These are phyloP conservation scores for Pythium aphanidermatum DNA, from an alignment of 352 stramenopile species.

Conservation along the genomic window DNA sequence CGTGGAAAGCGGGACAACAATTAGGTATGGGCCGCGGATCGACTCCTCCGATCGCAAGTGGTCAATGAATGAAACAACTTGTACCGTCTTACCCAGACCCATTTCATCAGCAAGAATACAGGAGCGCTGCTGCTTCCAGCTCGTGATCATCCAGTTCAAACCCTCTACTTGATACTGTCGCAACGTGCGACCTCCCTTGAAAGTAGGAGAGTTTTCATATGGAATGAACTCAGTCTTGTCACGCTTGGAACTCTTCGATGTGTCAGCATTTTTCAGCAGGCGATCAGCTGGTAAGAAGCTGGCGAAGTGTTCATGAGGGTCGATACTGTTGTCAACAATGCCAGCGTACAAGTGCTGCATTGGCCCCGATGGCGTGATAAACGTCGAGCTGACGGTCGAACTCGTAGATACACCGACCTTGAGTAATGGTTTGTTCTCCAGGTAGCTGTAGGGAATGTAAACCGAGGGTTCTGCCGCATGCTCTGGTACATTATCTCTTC, in stretches of 20 bases:
- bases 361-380: constrained; percentile 68
- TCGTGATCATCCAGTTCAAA: constrained; percentile 88
- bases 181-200: constrained; percentile 78
- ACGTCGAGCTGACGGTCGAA: constrained; percentile 37
- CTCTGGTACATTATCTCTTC: constrained; percentile 28
- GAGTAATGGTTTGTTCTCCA: constrained; percentile 52
- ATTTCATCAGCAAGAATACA: constrained; percentile 90
- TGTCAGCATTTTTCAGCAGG: constrained; percentile 12
- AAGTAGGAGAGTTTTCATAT: constrained; percentile 87
- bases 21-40: constrained; percentile 77
- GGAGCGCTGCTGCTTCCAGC: constrained; percentile 83
- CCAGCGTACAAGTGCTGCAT: constrained; percentile 86
- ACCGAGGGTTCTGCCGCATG: constrained; percentile 35
- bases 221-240: constrained; percentile 74
- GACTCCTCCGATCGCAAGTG: constrained; percentile 80
- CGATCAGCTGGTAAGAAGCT: constrained; percentile 68
- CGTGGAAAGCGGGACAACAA: constrained; percentile 84
- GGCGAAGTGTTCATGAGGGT: constrained; percentile 85
- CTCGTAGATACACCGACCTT: constrained; percentile 36
- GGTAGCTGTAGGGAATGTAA: constrained; percentile 70
- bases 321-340: constrained; percentile 87
- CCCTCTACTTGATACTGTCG: constrained; percentile 83
- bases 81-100: constrained; percentile 93
- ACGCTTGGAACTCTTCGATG: neutral
- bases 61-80: constrained; percentile 92